Evolutionary conservation across 1,284 basidiomycete species (phyloP), one percentile per base, ranked within the genome.

Genomic region (Neolentinus lepideus): DNA sequence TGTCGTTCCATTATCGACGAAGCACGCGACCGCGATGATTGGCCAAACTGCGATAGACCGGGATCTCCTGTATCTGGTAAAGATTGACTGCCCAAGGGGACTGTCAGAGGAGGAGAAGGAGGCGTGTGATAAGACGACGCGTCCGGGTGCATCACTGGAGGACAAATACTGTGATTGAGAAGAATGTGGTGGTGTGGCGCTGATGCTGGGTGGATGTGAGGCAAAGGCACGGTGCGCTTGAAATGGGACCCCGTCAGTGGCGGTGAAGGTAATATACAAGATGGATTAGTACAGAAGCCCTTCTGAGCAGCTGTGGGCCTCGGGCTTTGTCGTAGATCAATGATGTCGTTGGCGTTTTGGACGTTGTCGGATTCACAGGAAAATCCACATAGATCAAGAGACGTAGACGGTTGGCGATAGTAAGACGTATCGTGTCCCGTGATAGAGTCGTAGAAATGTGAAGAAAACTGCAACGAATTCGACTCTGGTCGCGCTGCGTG

Each of bases 51-150:
- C 33, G 38, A n/a, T 43, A n/a, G 50, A 26, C 16, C 25, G 6
- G 68, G 64, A 8, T 57, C 36, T 35, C 67, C 65, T 11, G 57
- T 53, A 53, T 69, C 70, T 3, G 75, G 75, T 43, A 77, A 60
- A 21, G 58, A 64, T 8, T 67, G 68, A 1, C 71, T 71, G 50
- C 64, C 54, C 27, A 68, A 69, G 19, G 72, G 72, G 50, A 72
- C 62, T 22, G 75, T 77, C 47, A 74, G 68, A 26, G 76, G 76
- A 51, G 75, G 75, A 50, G 75, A 76, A 43, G 69, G 67, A 2
- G 68, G 76, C 51, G 62, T 63, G 38, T 67, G 63, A 31, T 57
- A 63, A 26, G 57, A 56, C 52, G 67, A 55, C 47, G 67, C 66
- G 59, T 63, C 61, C 46, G 65, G 67, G 21, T 66, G 64, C 62